phyloP scores from a whole-genome alignment of 495 filamentous ascomycete species.

The Penicillium riverlandense region DNA sequence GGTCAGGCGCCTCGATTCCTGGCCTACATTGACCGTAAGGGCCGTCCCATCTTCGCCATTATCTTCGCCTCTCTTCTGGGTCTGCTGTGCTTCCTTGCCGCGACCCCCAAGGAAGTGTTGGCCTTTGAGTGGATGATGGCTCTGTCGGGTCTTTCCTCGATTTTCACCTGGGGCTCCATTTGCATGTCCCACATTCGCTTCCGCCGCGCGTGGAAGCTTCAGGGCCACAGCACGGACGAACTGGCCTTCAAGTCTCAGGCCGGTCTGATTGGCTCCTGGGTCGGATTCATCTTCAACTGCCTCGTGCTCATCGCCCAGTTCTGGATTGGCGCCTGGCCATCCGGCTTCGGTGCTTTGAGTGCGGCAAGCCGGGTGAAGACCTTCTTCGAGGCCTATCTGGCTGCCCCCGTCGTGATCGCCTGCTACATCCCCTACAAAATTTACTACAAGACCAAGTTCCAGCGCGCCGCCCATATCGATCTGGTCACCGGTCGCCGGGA shows the following conservation, averaged over 20 bases:
- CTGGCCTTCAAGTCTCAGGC: conserved; percentile 75
- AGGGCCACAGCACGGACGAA: conserved; percentile 65
- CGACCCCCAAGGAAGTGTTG: conserved; percentile 50
- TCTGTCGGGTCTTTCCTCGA: conserved; percentile 76
- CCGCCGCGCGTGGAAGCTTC: conserved; percentile 65
- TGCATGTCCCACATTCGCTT: conserved; percentile 89
- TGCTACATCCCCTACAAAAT: conserved; percentile 78
- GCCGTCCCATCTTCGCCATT: conserved; percentile 73
- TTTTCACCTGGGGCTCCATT: conserved; percentile 92
- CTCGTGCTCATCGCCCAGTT: conserved; percentile 88
- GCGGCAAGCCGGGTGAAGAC: conserved; percentile 39
- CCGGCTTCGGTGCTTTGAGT: conserved; percentile 46
- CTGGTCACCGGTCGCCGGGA: conserved; percentile 84
- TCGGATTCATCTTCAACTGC: conserved; percentile 72
- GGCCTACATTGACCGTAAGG: conserved; percentile 75
- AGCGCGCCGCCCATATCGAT: conserved; percentile 69
- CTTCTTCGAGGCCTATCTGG: conserved; percentile 79
- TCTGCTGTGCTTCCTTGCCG: conserved; percentile 72
- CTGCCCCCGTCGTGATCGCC: conserved; percentile 68
- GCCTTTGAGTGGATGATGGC: conserved; percentile 88
- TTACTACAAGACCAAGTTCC: conserved; percentile 60
- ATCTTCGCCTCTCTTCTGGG: conserved; percentile 60
- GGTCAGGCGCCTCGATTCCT: conserved; percentile 71
- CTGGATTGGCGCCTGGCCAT: conserved; percentile 82
- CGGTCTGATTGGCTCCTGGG: conserved; percentile 75